These are phyloP conservation scores for Candida hispaniensis DNA, from an alignment of 805 yeast species.

Conservation along the genomic window DNA sequence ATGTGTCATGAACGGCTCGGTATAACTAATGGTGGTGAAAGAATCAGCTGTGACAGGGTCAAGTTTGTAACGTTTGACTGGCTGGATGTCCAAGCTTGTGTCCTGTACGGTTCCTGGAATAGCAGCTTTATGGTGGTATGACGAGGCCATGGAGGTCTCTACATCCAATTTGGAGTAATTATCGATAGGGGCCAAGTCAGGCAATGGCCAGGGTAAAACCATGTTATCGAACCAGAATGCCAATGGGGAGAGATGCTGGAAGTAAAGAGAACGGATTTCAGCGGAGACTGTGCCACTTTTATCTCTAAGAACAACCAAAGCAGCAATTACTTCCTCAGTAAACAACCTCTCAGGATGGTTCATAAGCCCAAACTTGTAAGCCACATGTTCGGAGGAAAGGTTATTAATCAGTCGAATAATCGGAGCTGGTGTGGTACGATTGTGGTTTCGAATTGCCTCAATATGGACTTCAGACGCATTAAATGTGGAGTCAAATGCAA, in stretches of 20 bases:
- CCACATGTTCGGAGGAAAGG: conserved; percentile 77
- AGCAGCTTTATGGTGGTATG: conserved; percentile 9
- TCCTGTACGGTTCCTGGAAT: conserved; percentile 15
- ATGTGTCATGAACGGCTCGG: conserved; percentile 15
- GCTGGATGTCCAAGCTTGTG: conserved; percentile 32
- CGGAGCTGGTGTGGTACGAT: conserved; percentile 39
- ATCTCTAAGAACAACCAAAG: conserved; percentile 71
- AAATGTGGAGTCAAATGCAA: conserved; percentile 53
- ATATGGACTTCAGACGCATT: conserved; percentile 33
- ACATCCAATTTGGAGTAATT: conserved; percentile 62
- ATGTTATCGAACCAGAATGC: conserved; percentile 47
- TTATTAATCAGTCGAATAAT: conserved; percentile 62
- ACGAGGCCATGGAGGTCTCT: conserved; percentile 42
- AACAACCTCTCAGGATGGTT: conserved; percentile 32
- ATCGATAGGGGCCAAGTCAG: conserved; percentile 56
- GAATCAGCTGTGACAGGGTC: conserved; percentile 42
- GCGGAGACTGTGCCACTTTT: conserved; percentile 75
- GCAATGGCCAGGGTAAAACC: conserved; percentile 59
- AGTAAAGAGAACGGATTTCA: conserved; percentile 63
- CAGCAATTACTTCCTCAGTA: conserved; percentile 63
- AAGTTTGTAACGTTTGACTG: conserved; percentile 51
- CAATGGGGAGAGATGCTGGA: conserved; percentile 52
- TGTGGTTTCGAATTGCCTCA: conserved; percentile 26
- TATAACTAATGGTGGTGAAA: conserved; percentile 20
- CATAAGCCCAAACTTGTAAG: conserved; percentile 36